Evolutionary conservation across 169 alveolate genomes (phyloP), one percentile per base, ranked within the genome.

Genomic region (Cryptosporidium parvum): DNA sequence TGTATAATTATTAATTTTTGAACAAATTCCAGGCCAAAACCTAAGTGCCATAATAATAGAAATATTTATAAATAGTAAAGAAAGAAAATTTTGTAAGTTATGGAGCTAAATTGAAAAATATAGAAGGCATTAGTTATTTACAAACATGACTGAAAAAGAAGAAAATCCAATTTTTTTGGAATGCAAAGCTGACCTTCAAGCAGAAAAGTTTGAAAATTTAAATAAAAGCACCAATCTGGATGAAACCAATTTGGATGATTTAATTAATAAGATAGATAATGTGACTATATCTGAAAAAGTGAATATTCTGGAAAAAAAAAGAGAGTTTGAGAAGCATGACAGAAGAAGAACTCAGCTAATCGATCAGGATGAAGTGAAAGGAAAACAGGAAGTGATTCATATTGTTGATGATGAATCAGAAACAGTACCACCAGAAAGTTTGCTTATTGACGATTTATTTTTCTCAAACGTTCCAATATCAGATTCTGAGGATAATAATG

Each of bases 391-490:
- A 16, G 73, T 33, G 23, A 21, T 31, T 37, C 26, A 67, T 16
- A 14, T 21, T 14, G 10, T 48, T 1, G 42, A 70, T 26, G 44
- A 69, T 2, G 73, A 67, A 53, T 26, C n/a, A 21, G 84, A 44
- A 29, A 8, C 0, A 31, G 58, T n/a, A 7, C 23, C 16, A 52
- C n/a, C 53, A 0, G 62, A 51, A 52, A n/a, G 37, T 14, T 31
- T 29, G 35, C 10, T 51, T 16, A 21, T 72, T 45, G 85, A 72
- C 48, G 85, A 72, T 21, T 23, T 6, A 31, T 72, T 72, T 37
- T 72, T 72, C 51, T 72, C 85, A 51, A 72, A 48, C 1, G 69
- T 72, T 29, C 67, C 85, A 12, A 31, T 72, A 5, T 72, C 85
- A 72, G 69, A 72, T 26, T 51, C 85, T 12, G 62, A 53, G 7